Evolutionary conservation across 2,329 filamentous ascomycete genomes (phyloP), one percentile per base, ranked within the genome.

Genomic region (Nemania serpens): DNA sequence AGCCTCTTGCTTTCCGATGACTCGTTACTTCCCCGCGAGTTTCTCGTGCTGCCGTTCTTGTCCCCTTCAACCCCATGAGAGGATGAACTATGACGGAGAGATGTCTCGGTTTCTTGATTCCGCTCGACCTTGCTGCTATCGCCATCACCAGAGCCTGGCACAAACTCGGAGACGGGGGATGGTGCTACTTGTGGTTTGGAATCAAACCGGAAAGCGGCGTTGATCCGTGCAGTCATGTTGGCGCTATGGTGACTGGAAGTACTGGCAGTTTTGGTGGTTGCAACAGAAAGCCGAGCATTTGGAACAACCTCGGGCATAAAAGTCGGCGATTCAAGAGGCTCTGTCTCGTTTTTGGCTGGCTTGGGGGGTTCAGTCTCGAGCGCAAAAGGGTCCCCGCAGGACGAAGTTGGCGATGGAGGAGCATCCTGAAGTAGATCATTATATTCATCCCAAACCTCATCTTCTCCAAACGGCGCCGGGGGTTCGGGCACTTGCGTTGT

Each of bases 371-470:
- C 82, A 1, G 73, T 77, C 66, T 87, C 82, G 12, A 85, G 79
- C 64, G 84, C 80, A 69, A 88, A 84, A 20, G 86, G 81, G 57
- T 80, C 72, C 0, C 83, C 83, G 25, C 80, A 78, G 0, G 86
- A 87, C 0, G 84, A 86, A 1, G 81, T 82, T 5, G 82, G 77
- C 0, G 85, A 86, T 1, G 77, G 76, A 2, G 81, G 81, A 1
- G 76, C 76, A 11, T 91, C 88, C 54, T 91, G 90, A 55, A 97
- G 84, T 12, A 97, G 79, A 69, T 97, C 94, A 66, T 98, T 88
- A 71, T 96, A 97, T 75, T 96, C 94, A 53, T 93, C 88, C 94
- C 94, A 98, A 1, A 97, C 84, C 71, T 97, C 94, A 69, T 97
- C 94, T 66, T 96, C 91, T 1, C 79, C 86, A 3, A 88, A 82